Conservation (phyloP, 768 basidiomycete genomes). For the Bullera alba region DNA sequence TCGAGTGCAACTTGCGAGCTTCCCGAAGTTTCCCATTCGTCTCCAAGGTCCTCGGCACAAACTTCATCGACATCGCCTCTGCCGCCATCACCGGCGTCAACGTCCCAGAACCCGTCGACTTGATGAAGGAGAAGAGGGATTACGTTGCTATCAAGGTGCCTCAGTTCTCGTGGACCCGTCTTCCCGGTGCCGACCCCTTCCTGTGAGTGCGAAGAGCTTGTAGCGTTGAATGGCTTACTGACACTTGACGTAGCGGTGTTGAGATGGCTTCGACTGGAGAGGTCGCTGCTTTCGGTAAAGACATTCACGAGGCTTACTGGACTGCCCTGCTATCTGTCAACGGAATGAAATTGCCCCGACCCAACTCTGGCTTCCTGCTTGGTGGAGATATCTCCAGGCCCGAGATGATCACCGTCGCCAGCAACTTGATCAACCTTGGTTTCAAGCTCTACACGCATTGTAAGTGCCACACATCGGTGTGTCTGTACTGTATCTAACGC, state of each 20-base stretch:
- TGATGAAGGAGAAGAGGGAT: slow-evolving; percentile 81
- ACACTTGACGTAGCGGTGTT: slow-evolving; percentile 36
- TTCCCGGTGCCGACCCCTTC: slow-evolving; percentile 94
- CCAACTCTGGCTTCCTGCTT: slow-evolving; percentile 78
- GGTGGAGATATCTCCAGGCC: slow-evolving; percentile 84
- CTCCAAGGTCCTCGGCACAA: slow-evolving; percentile 92
- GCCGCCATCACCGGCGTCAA: slow-evolving; percentile 54
- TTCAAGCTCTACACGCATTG: slow-evolving; percentile 72
- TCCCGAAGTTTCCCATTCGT: slow-evolving; percentile 99
- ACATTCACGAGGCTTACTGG: slow-evolving; percentile 75
- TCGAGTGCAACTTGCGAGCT: slow-evolving; percentile 96
- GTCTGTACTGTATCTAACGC: background rate
- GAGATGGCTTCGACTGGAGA: slow-evolving; percentile 99
- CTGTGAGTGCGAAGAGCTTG: slow-evolving; percentile 68
- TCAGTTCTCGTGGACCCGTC: slow-evolving; percentile 95
- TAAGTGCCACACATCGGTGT: slow-evolving; percentile 2
- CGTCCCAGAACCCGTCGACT: slow-evolving; percentile 82
- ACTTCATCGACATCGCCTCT: slow-evolving; percentile 85
- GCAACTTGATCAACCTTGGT: slow-evolving; percentile 70
- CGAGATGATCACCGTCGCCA: slow-evolving; percentile 77
- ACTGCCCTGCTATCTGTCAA: slow-evolving; percentile 82
- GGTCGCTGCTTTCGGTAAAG: slow-evolving; percentile 88
- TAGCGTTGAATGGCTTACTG: background rate
- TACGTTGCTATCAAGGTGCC: slow-evolving; percentile 96
- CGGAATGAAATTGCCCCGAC: slow-evolving; percentile 83